Evolutionary conservation across 2,329 filamentous ascomycete genomes (phyloP).

Genomic region (Verticillium nubilum): DNA sequence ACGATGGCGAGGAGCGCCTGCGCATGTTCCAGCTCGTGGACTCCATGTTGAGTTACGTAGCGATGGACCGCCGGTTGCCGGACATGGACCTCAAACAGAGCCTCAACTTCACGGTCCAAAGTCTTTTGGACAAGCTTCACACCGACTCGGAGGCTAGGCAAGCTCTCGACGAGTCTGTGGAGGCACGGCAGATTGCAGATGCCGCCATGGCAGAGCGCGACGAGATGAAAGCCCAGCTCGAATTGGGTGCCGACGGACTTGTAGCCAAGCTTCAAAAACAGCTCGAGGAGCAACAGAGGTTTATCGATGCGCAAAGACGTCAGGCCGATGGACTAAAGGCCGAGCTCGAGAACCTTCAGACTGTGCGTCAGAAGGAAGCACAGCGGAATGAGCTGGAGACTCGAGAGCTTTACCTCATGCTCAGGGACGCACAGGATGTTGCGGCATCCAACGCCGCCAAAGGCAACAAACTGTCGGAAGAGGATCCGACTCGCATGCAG

Average conservation of each 20-base stretch:
- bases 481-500: slow-evolving; percentile 72
- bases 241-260: slow-evolving; percentile 86
- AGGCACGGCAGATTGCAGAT: slow-evolving; percentile 88
- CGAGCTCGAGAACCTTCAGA: slow-evolving; percentile 81
- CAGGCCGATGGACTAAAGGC: slow-evolving; percentile 86
- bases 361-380: slow-evolving; percentile 80
- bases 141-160: slow-evolving; percentile 93
- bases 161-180: slow-evolving; percentile 84
- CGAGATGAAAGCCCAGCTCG: slow-evolving; percentile 84
- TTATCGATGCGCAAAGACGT: slow-evolving; percentile 83
- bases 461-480: slow-evolving; percentile 49
- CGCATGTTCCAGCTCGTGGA: slow-evolving; percentile 98
- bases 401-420: slow-evolving; percentile 94
- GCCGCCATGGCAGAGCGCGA: slow-evolving; percentile 94
- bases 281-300: slow-evolving; percentile 83
- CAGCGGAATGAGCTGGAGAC: slow-evolving; percentile 96
- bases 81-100: slow-evolving; percentile 98
- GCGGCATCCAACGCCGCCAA: slow-evolving; percentile 76
- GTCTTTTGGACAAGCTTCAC: slow-evolving; percentile 87
- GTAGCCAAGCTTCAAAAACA: slow-evolving; percentile 91
- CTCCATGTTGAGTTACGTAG: slow-evolving; percentile 97
- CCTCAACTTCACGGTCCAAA: slow-evolving; percentile 95
- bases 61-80: slow-evolving; percentile 91
- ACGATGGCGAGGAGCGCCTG: slow-evolving; percentile 84
- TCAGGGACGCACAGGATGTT: slow-evolving; percentile 93